phyloP scores from a whole-genome alignment of 495 filamentous ascomycete genomes.

The Tuber melanosporum region DNA sequence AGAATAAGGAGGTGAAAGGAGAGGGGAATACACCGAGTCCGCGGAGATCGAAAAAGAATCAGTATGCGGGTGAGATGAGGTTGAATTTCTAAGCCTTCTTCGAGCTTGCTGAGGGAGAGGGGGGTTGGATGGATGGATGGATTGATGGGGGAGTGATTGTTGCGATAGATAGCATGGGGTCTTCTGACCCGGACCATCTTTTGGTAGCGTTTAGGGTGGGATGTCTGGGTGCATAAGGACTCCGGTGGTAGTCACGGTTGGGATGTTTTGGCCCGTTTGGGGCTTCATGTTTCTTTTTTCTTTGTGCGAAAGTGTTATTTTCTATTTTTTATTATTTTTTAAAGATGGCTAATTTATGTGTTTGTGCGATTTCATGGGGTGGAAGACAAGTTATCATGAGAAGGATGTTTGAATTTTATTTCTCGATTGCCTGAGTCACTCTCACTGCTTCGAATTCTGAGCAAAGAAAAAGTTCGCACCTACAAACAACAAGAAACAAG shows the following conservation, averaged over 20 bases:
- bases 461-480: constrained; percentile 63
- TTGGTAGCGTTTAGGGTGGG: background rate
- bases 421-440: background rate
- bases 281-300: background rate
- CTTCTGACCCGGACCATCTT: background rate
- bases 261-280: background rate
- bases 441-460: constrained; percentile 55
- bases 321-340: background rate
- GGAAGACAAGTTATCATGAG: background rate
- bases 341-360: background rate
- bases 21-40: background rate
- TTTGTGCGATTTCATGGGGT: background rate
- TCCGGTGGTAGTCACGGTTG: background rate
- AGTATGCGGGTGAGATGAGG: constrained; percentile 27
- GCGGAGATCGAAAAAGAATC: constrained; percentile 7
- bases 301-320: background rate
- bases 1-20: background rate
- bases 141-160: background rate
- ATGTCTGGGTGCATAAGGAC: background rate
- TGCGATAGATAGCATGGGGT: background rate
- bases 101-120: background rate
- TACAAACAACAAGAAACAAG: constrained; percentile 16
- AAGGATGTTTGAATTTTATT: background rate
- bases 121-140: background rate
- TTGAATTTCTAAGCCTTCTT: constrained; percentile 21